Conservation (phyloP, 2,329 filamentous ascomycete genomes). For the Arachnomyces sp. region DNA sequence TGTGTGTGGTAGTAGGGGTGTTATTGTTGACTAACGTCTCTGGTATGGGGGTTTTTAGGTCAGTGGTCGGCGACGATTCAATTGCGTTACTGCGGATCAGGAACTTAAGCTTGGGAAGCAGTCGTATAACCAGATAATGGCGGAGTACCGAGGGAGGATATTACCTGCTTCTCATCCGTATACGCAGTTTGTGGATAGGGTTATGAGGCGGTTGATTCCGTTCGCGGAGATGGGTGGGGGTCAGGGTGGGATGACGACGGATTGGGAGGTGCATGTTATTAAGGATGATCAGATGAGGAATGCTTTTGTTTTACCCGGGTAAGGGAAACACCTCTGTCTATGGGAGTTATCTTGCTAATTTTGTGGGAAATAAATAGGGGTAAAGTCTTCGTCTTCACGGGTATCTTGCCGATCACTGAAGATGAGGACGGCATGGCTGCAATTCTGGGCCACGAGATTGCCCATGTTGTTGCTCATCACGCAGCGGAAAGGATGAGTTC, state of each 20-base stretch:
- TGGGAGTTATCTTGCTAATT: neutral
- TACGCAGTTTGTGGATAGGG: constrained; percentile 42
- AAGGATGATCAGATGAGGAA: constrained; percentile 38
- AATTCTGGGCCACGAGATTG: constrained; percentile 56
- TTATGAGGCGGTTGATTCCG: constrained; percentile 48
- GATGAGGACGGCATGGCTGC: constrained; percentile 53
- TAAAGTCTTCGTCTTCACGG: constrained; percentile 58
- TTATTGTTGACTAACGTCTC: no score
- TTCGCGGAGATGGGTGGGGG: constrained; percentile 37
- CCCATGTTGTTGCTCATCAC: constrained; percentile 53
- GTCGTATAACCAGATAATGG: constrained; percentile 41
- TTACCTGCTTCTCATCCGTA: constrained; percentile 43
- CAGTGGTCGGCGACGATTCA: constrained; percentile 51
- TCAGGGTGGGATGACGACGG: constrained; percentile 14
- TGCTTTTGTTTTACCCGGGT: constrained; percentile 56
- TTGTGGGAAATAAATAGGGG: constrained; percentile 30
- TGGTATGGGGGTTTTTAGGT: no score
- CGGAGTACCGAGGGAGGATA: constrained; percentile 39
- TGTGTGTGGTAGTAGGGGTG: no score
- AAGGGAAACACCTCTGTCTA: constrained; percentile 10
- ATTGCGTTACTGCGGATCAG: constrained; percentile 39
- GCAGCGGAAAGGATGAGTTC: constrained; percentile 47
- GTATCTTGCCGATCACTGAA: constrained; percentile 49
- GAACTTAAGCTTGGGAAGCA: constrained; percentile 38
- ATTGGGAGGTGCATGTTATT: constrained; percentile 55